Percentiles rank a stretch among this genome's conserved stretches.
phyloP scores from a whole-genome alignment of 2,329 filamentous ascomycete species.

The Berkeleyomyces basicola region DNA sequence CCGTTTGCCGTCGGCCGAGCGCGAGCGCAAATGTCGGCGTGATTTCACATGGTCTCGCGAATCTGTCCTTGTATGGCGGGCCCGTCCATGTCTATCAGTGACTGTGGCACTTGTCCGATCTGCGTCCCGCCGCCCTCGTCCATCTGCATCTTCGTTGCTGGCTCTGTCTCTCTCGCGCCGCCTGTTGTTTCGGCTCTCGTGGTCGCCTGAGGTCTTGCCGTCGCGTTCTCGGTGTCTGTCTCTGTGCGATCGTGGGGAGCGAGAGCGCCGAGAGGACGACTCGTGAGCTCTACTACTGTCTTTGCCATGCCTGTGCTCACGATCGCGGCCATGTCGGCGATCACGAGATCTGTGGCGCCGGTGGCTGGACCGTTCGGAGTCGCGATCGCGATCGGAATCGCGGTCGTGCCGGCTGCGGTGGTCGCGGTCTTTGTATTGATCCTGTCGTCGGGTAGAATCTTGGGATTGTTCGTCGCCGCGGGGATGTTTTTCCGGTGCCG shows the following conservation, averaged over 20 bases:
- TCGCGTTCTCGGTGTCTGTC: neutral
- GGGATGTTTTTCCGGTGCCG: neutral
- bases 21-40: neutral
- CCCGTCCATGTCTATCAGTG: neutral
- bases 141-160: neutral
- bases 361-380: constrained; percentile 1
- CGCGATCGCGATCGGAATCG: neutral
- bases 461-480: neutral
- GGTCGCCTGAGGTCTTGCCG: neutral
- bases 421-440: neutral
- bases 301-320: neutral
- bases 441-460: neutral
- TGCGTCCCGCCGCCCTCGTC: neutral
- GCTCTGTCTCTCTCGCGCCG: neutral
- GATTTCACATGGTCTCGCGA: too few species aligned
- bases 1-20: neutral
- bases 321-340: neutral
- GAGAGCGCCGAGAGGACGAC: neutral
- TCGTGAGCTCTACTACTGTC: neutral
- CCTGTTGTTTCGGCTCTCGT: neutral
- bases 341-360: neutral
- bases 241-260: neutral
- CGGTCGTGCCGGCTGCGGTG: neutral
- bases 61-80: too few species aligned
- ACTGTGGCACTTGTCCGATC: neutral